Evolutionary conservation across 129 eudicot species (phyloP).

Genomic region (Pseudognaphalium luteoalbum): DNA sequence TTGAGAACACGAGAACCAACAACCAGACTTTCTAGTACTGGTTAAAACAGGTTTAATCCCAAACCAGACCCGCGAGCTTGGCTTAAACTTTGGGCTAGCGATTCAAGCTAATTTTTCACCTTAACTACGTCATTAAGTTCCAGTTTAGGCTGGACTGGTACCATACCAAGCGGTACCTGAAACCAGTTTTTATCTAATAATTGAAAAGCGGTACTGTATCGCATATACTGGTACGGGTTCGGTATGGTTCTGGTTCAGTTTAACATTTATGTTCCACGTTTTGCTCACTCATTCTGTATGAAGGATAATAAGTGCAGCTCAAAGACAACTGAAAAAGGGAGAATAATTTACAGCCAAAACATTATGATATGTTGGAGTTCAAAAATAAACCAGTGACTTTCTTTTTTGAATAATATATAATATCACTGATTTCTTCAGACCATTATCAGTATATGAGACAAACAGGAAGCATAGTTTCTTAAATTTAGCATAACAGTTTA

Average conservation of each 20-base stretch:
- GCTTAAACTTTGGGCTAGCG: neutral
- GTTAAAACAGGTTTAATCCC: neutral
- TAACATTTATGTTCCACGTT: neutral
- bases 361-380: neutral
- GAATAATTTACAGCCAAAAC: conserved; percentile 4
- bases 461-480: conserved; percentile 13
- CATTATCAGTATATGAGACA: neutral
- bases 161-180: neutral
- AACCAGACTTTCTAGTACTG: neutral
- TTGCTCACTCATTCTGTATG: conserved; percentile 1
- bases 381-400: neutral
- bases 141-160: neutral
- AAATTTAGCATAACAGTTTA: conserved; percentile 9
- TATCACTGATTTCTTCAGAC: conserved; percentile 4
- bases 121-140: neutral
- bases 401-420: neutral
- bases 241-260: neutral
- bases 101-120: neutral
- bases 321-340: conserved; percentile 7
- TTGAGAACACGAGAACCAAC: neutral
- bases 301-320: conserved; percentile 10
- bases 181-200: neutral
- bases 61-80: neutral
- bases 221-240: neutral
- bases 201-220: neutral